These are phyloP conservation scores for Lentinus brumalis DNA, from an alignment of 768 basidiomycete species.

Conservation along the genomic window DNA sequence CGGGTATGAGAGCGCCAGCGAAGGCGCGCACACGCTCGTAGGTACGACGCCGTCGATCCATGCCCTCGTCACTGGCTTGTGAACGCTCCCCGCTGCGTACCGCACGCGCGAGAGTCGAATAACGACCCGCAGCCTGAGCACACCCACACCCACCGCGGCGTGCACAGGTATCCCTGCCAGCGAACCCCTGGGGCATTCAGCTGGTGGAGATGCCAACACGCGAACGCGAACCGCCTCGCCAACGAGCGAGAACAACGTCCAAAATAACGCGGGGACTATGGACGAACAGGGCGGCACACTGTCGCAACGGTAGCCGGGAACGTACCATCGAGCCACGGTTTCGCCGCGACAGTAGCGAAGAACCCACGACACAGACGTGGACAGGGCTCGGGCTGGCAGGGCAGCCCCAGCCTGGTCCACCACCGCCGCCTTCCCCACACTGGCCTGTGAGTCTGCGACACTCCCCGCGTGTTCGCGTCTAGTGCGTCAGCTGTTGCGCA, in stretches of 20 bases:
- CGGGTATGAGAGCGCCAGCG: conserved; percentile 7
- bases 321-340: not conserved
- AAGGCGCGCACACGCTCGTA: not conserved
- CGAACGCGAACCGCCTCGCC: not conserved
- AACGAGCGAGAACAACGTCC: not conserved
- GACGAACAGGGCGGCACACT: not conserved
- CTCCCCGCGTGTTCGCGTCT: not conserved
- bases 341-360: conserved; percentile 9
- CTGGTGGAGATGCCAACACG: not conserved
- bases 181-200: not conserved
- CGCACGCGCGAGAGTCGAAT: not conserved
- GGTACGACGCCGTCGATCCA: conserved; percentile 1
- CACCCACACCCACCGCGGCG: conserved; percentile 12
- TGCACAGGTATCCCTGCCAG: conserved; percentile 1
- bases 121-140: not conserved
- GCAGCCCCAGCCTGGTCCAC: not conserved
- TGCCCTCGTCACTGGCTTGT: conserved; percentile 5
- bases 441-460: not conserved
- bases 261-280: not conserved
- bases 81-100: not conserved
- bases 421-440: not conserved
- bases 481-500: no score
- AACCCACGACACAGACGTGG: conserved; percentile 1
- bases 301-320: not conserved
- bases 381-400: not conserved